phyloP scores from a whole-genome alignment of 495 filamentous ascomycete species.

The Aspergillus campestris region DNA sequence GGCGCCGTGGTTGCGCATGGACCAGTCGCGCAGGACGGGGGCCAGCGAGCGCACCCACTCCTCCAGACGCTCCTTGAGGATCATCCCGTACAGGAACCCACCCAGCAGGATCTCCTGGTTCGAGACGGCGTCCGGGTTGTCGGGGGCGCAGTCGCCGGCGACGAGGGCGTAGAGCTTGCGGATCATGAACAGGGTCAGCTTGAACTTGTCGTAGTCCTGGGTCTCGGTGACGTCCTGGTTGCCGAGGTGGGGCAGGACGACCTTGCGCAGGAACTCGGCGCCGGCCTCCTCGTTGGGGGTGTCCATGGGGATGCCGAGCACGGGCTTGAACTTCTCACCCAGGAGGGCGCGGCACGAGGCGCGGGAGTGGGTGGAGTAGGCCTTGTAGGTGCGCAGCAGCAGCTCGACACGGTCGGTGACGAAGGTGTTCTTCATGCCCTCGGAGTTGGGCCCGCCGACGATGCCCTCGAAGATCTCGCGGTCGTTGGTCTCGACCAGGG shows the following conservation, averaged over 20 bases:
- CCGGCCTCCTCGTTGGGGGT: slow-evolving; percentile 81
- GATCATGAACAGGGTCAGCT: slow-evolving; percentile 91
- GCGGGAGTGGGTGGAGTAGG: slow-evolving; percentile 70
- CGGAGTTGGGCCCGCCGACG: slow-evolving; percentile 62
- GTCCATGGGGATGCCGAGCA: slow-evolving; percentile 70
- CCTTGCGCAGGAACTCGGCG: slow-evolving; percentile 77
- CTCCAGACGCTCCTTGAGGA: slow-evolving; percentile 88
- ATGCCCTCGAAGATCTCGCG: slow-evolving; percentile 89
- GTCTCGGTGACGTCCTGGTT: slow-evolving; percentile 69
- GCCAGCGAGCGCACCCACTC: slow-evolving; percentile 67
- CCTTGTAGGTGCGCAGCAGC: slow-evolving; percentile 85
- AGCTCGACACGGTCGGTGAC: slow-evolving; percentile 91
- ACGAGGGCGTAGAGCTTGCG: slow-evolving; percentile 89
- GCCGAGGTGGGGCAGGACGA: slow-evolving; percentile 86
- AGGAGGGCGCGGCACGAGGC: slow-evolving; percentile 72
- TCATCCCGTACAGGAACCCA: slow-evolving; percentile 88
- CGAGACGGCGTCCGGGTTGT: slow-evolving; percentile 93
- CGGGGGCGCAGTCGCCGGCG: slow-evolving; percentile 80
- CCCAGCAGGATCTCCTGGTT: slow-evolving; percentile 90
- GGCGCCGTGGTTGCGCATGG: slow-evolving; percentile 50
- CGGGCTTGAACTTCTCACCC: slow-evolving; percentile 80
- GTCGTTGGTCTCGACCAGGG: slow-evolving; percentile 90
- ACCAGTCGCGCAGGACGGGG: slow-evolving; percentile 58
- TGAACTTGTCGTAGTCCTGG: slow-evolving; percentile 86
- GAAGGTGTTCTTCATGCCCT: slow-evolving; percentile 80